Evolutionary conservation across 805 yeast genomes (phyloP).

Genomic region (Starmera dryadoides): DNA sequence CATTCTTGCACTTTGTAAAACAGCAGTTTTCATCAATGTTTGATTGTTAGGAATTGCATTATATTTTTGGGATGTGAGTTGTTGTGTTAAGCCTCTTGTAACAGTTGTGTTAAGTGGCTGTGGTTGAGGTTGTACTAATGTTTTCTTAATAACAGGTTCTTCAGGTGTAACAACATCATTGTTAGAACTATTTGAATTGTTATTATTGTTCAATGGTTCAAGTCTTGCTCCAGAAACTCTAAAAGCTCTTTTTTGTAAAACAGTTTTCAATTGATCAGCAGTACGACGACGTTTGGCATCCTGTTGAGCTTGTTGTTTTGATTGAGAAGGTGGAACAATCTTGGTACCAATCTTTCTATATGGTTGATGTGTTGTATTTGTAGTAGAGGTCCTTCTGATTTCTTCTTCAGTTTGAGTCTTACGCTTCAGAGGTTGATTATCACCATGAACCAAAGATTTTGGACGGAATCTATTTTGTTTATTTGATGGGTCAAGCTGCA

Average conservation of each 20-base stretch:
- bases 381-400: neutral
- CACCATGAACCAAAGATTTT: conserved; percentile 13
- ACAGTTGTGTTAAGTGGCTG: conserved; percentile 1
- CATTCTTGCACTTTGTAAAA: conserved; percentile 24
- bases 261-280: conserved; percentile 14
- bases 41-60: conserved; percentile 10
- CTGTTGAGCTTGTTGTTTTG: conserved; percentile 8
- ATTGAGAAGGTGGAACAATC: conserved; percentile 14
- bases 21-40: conserved; percentile 26
- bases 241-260: conserved; percentile 15
- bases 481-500: conserved; percentile 8
- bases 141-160: conserved; percentile 2
- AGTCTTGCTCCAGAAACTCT: conserved; percentile 17
- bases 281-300: conserved; percentile 21
- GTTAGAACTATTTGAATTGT: conserved; percentile 3
- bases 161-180: neutral
- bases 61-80: conserved; percentile 1
- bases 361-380: conserved; percentile 7
- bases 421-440: conserved; percentile 4
- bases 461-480: conserved; percentile 9
- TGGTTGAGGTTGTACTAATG: neutral
- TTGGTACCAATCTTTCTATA: conserved; percentile 18
- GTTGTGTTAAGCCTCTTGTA: conserved; percentile 2
- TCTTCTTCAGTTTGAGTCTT: conserved; percentile 18
- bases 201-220: neutral